These are phyloP conservation scores for Hapsidospora chrysogenum DNA, from an alignment of 495 filamentous ascomycete species.

Conservation along the genomic window DNA sequence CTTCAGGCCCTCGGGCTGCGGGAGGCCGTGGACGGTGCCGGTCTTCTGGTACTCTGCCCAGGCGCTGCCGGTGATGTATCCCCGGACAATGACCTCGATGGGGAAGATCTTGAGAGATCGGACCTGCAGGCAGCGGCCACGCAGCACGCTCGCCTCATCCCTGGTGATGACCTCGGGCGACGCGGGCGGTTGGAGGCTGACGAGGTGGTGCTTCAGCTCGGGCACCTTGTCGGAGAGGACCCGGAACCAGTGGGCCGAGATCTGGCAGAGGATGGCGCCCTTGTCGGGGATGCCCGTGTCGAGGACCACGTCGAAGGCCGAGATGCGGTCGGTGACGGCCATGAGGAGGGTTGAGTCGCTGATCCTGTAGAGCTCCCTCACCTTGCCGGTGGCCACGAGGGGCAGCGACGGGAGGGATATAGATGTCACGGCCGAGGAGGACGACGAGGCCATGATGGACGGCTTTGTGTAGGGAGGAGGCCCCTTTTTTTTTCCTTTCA, in stretches of 20 bases:
- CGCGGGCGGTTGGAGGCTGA: conserved; percentile 49
- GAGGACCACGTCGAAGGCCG: conserved; percentile 87
- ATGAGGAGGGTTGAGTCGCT: conserved; percentile 68
- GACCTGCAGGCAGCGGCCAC: conserved; percentile 68
- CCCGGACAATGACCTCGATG: conserved; percentile 58
- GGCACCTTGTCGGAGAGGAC: conserved; percentile 51
- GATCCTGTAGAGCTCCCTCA: conserved; percentile 67
- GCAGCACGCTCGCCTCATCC: conserved; percentile 33
- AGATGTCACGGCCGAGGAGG: conserved; percentile 10
- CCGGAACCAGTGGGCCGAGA: conserved; percentile 75
- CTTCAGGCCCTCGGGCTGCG: conserved; percentile 44
- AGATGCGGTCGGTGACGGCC: conserved; percentile 82
- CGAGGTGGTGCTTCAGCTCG: conserved; percentile 56
- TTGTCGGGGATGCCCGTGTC: conserved; percentile 75
- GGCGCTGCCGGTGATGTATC: conserved; percentile 85
- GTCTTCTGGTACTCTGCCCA: conserved; percentile 56
- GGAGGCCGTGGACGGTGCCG: conserved; percentile 70
- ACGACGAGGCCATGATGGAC: too few relatives aligned
- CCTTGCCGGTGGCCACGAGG: conserved; percentile 43
- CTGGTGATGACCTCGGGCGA: conserved; percentile 22
- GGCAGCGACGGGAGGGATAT: conserved; percentile 13
- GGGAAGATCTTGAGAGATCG: conserved; percentile 62
- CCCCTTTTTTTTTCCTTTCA: too few relatives aligned
- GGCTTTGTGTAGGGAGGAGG: too few relatives aligned
- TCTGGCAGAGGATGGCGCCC: conserved; percentile 67